Evolutionary conservation across 2,329 filamentous ascomycete genomes (phyloP).

Genomic region (Colletotrichum cordylinicola): DNA sequence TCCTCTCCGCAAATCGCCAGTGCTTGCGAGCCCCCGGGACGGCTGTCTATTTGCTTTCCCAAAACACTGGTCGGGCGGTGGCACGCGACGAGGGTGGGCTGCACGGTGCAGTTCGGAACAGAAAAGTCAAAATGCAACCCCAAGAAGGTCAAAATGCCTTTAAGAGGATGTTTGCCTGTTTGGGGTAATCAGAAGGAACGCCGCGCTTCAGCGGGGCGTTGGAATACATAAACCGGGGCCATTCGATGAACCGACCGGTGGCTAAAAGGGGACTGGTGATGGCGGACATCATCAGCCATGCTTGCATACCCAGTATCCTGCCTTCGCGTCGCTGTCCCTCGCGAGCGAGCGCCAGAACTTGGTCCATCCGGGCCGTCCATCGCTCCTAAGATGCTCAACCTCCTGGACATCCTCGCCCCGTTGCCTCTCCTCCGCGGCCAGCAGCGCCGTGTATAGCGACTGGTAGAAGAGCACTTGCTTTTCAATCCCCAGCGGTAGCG

Average conservation of each 20-base stretch:
- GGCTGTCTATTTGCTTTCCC: not conserved
- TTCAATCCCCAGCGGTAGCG: not conserved
- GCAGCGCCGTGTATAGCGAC: conserved; percentile 14
- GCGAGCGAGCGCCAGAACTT: conserved; percentile 20
- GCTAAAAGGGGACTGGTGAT: not conserved
- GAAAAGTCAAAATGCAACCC: not conserved
- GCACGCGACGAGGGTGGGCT: not conserved
- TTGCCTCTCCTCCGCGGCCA: not conserved
- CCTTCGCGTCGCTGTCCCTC: not conserved
- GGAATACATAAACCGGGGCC: not conserved
- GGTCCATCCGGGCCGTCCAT: conserved; percentile 18
- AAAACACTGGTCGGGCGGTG: not conserved
- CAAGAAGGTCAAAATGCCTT: conserved; percentile 10
- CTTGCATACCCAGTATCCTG: conserved; percentile 23
- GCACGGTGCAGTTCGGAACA: not conserved
- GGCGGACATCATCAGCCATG: not conserved
- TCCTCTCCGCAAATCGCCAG: not conserved
- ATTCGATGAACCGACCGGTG: not conserved
- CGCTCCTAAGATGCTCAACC: conserved; percentile 14
- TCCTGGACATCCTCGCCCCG: conserved; percentile 3
- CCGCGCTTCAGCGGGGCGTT: not conserved
- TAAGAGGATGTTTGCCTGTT: not conserved
- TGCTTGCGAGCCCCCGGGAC: not conserved
- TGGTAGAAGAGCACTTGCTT: conserved; percentile 20
- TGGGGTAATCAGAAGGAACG: not conserved